Base-by-base conservation (phyloP, 805 yeast genomes). In the Candida maris region DNA sequence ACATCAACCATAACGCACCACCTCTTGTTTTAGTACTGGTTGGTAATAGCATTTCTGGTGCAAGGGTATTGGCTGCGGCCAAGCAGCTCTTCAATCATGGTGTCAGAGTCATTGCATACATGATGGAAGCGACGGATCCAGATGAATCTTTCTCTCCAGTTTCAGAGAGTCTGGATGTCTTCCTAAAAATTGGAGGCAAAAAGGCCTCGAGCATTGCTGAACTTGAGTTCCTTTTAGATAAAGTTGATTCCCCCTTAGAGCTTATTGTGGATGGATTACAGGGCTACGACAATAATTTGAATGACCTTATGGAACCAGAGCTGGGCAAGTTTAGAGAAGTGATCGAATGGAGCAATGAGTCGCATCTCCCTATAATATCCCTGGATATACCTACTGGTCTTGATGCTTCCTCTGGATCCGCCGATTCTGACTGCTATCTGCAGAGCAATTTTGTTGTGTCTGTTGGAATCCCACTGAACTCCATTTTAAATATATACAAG, bases 311-410 rank as follows among this genome's bases (percentile, higher is more conserved):
- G 34, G 69, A 62, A 12, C 58, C 58, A 30, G 80, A 75, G 34
- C 45, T 68, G 15, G 49, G 59, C 17, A 49, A 51, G 16, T 67
- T 74, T 7, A 53, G 56, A 19, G 61, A 65, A 22, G 57, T 85
- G 14, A 73, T 85, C 18, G 57, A 62, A 4, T 88, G 96, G 95
- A 73, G 81, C 39, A 84, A 85, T 47, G 57, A 56, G 21, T 64
- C 68, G 6, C 54, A 56, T 10, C 59, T 70, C 5, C 69, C 72
- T 25, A 63, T 73, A 7, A 51, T 85, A 62, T 83, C 95, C 0
- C 54, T 88, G 19, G 95, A 87, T 52, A 73, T 85, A 19, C 89
- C 95, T 4, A 74, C 88, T 1, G 96, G 96, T 4, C 65, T 82
- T 27, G 95, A 85, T 52, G 81, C 88, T 6, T 85, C 93, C 4